Evolutionary conservation across 192 early-diverging fungal genomes (phyloP), one percentile per base, ranked within the genome.

Genomic region (Glomus cerebriforme): DNA sequence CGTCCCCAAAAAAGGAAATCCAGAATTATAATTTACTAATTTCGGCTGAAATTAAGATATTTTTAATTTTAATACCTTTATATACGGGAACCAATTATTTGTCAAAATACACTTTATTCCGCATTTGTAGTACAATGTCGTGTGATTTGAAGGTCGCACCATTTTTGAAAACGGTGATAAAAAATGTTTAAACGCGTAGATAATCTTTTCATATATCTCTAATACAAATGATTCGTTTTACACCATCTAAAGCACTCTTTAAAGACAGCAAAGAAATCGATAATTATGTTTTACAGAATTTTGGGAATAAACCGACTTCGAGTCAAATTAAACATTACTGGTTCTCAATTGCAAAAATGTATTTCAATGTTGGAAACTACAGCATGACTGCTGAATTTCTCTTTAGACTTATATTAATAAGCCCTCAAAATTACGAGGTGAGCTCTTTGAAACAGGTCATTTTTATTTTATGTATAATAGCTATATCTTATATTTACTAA

Each of bases 281-380:
- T 43, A 10, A 39, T n/a, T 68, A 68, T 35, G 32, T 68, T 19
- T 39, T 37, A 6, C 35, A 68, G 7, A 68, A 31, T 2, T 37
- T 68, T 35, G 66, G 34, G 0, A 43, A 32, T 9, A 37, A 39
- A 1, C 17, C 35, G 24, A n/a, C 66, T 8, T 35, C 66, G 10
- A 10, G n/a, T 10, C 66, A 35, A 10, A 37, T 68, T 68, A 31
- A 39, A 24, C 32, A 68, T n/a, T 68, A 31, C 7, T 68, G 66
- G 66, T 1, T 39, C 35, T 68, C 66, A n/a, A 39, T 68, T n/a
- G 66, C 66, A 68, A 68, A 68, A 22, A 34, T 68, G 22, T 68
- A 68, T 22, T 68, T 68, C 24, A 68, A 39, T 31, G 9, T 68
- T 26, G 66, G 37, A 37, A 39, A 68, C 7, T 68, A 68, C 35